Base-by-base conservation (phyloP, 805 yeast genomes). In the Kodamaea laetipori region DNA sequence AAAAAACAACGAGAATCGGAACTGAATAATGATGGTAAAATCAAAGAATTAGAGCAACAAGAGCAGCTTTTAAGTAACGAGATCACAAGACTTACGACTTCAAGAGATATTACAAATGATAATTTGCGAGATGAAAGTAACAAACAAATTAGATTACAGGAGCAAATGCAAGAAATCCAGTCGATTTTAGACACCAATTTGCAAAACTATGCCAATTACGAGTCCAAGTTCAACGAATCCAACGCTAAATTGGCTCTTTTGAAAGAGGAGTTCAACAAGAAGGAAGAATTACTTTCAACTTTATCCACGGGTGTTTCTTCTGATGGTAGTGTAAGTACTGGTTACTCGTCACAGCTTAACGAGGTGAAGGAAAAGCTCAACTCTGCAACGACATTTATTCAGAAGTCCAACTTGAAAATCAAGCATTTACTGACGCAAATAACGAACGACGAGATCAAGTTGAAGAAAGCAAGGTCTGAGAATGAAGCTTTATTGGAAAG, bases 301-400 rank as follows among this genome's bases (percentile, higher is more conserved):
- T 70, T 90, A 31, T 81, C 90, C 0, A 88, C 96, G 0, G 97
- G 97, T 54, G 82, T 90, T n/a, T 86, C 96, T 0, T 79, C 95
- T 0, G 82, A 79, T 46, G 96, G 95, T 43, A 73, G 70, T 26
- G 74, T 82, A 0, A 84, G 82, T 54, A 82, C 86, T 25, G 97
- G 97, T 6, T 90, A 87, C 61, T 67, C 74, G 48, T 75, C 82
- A 2, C 96, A 89, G 54, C 64, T 90, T 32, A 78, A 78, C 45
- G 81, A 78, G 37, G 81, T 80, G 6, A 84, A 83, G 52, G 74
- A 74, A 17, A 72, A 69, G 30, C 60, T 82, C 5, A 76, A 81
- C 36, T 74, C 77, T 15, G 66, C 80, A 1, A 73, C 74, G 25
- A 81, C 84, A 2, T 54, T 69, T 18, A 74, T 82, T 16, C 82